A percentile compares a stretch with the other conserved stretches of the same genome.
phyloP scores from a whole-genome alignment of 2,329 filamentous ascomycete species.

The Rugonectria rugulosa region DNA sequence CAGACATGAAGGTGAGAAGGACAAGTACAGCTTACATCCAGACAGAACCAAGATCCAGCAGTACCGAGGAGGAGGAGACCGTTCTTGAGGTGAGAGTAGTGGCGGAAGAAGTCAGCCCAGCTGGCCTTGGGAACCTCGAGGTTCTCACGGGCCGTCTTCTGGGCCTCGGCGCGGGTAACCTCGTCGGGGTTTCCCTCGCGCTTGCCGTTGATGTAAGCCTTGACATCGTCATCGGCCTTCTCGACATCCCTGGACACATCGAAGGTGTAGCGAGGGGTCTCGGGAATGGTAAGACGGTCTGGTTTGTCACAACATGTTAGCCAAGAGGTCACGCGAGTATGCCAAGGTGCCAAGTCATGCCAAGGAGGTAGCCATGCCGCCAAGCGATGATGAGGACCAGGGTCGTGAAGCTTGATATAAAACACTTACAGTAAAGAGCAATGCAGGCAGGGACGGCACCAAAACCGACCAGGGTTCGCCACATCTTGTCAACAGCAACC shows the following conservation, averaged over 20 bases:
- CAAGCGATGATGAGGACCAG: not conserved
- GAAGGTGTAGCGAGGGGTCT: slow-evolving; percentile 89
- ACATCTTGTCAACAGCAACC: slow-evolving; percentile 80
- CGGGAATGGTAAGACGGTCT: slow-evolving; percentile 79
- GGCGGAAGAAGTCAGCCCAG: slow-evolving; percentile 73
- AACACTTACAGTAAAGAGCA: slow-evolving; percentile 72
- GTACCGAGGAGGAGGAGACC: slow-evolving; percentile 78
- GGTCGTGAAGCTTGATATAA: not conserved
- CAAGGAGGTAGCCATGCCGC: too few species aligned
- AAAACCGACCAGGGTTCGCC: slow-evolving; percentile 81
- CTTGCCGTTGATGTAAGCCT: slow-evolving; percentile 76
- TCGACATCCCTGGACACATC: slow-evolving; percentile 79
- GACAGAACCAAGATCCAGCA: slow-evolving; percentile 84
- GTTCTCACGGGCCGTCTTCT: slow-evolving; percentile 59
- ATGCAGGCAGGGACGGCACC: slow-evolving; percentile 82
- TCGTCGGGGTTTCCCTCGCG: slow-evolving; percentile 71
- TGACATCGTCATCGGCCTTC: slow-evolving; percentile 75
- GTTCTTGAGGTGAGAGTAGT: slow-evolving; percentile 77
- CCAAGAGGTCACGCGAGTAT: not conserved
- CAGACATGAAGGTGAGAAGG: too few species aligned
- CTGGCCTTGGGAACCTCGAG: slow-evolving; percentile 74
- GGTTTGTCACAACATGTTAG: slow-evolving; percentile 2
- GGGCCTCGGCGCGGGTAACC: slow-evolving; percentile 65
- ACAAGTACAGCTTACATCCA: slow-evolving; percentile 69
- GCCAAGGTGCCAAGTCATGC: slow-evolving; percentile 4